Base-by-base conservation (phyloP, 805 yeast genomes). In the Helenozyma baotianmanensis region DNA sequence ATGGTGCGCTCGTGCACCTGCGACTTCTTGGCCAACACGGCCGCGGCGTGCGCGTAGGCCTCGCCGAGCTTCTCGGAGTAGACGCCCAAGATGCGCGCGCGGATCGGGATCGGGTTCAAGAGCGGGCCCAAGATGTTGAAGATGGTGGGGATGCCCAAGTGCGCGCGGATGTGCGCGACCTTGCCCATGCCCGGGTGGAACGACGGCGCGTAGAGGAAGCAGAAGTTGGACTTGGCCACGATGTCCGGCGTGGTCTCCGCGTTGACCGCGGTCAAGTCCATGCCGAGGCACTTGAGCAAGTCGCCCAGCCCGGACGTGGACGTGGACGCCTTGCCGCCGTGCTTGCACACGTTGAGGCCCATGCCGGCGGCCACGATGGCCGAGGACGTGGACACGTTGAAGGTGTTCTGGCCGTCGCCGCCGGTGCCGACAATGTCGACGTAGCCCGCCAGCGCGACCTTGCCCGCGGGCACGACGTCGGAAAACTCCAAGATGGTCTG, bases 391-490 rank as follows among this genome's bases (percentile, higher is more conserved):
- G 95, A 82, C 2, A 92, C 98, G 48, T 92, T 92, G 64, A 92
- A 92, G 0, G 99, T 92, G 54, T 92, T 82, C 53, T 92, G 96
- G 2, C 96, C 96, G 54, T 92, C 99, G 11, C 99, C 99, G 17
- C 99, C 99, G 0, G 99, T 92, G 2, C 99, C 99, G 5, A 92
- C 99, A 19, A 92, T 85, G 56, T 92, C 99, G 5, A 82, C 69
- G 45, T 73, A 82, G 0, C 82, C 82, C 1, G 56, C 58, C 1
- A 61, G 48, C 24, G 72, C 74, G 10, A 74, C 72, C 1, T 51
- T 45, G 6, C 59, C 48, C 2, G 68, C 54, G 8, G 70, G 62
- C n/a, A 86, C 73, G 9, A 65, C 45, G 30, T 71, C 72, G 6
- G 92, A 78, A 46, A 72, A 80, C 47, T 76, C 75, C 39, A 84